These are phyloP conservation scores for Monascus purpureus DNA, from an alignment of 495 filamentous ascomycete genomes.

Conservation along the genomic window DNA sequence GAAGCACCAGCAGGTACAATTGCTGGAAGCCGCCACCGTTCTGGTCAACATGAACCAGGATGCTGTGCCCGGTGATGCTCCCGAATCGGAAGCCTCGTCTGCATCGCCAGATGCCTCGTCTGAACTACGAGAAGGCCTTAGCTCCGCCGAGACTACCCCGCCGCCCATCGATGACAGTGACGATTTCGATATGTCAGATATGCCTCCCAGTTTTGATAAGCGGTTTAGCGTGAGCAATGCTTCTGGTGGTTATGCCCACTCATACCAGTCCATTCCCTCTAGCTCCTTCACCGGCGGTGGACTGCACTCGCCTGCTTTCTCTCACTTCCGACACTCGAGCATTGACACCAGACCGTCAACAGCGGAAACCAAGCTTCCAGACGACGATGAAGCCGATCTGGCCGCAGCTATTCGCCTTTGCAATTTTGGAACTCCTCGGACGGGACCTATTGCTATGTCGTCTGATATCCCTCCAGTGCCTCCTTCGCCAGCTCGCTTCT, in stretches of 20 bases:
- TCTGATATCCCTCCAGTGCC: constrained; percentile 77
- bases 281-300: constrained; percentile 34
- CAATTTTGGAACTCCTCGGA: constrained; percentile 74
- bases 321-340: constrained; percentile 38
- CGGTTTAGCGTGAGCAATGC: constrained; percentile 43
- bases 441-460: constrained; percentile 52
- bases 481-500: constrained; percentile 50
- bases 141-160: constrained; percentile 43
- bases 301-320: constrained; percentile 31
- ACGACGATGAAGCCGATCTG: constrained; percentile 52
- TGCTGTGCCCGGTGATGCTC: constrained; percentile 37
- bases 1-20: constrained; percentile 98
- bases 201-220: constrained; percentile 21
- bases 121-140: constrained; percentile 53
- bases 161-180: constrained; percentile 34
- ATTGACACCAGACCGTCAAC: constrained; percentile 48
- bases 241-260: constrained; percentile 56
- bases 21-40: constrained; percentile 91
- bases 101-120: constrained; percentile 69
- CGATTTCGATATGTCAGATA: constrained; percentile 20
- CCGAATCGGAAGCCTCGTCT: constrained; percentile 69
- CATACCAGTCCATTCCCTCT: constrained; percentile 66
- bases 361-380: constrained; percentile 41
- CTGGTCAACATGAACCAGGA: constrained; percentile 81
- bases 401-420: constrained; percentile 88